Base-by-base conservation (phyloP, 371 early-diverging fungal genomes). In the Apophysomyces ossiformis region DNA sequence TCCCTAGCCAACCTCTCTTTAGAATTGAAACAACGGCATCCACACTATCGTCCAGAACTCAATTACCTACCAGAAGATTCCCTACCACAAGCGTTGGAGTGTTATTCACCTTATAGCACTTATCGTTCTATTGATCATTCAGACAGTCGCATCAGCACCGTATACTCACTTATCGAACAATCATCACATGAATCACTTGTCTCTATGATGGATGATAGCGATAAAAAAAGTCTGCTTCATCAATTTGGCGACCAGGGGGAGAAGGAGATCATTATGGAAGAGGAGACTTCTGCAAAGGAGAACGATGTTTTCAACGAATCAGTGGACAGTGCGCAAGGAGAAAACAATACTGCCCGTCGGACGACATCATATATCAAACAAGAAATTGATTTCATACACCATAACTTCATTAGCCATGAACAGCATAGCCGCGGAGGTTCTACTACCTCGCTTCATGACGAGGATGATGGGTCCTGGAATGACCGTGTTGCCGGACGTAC, bases 1-100 rank as follows among this genome's bases (percentile, higher is more conserved):
- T 60, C 56, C 35, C 39, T 57, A 15, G 36, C 63, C 36, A 66
- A 67, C 44, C 37, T 44, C 4, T 38, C 43, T 50, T 21, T 46
- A 32, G 39, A 38, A 0, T 15, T 21, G 18, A 39, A 37, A 43
- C 63, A 32, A 9, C 59, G 12, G 50, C 54, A 21, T 32, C 21
- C 58, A 26, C 36, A 46, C 15, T 36, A n/a, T 57, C 57, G 15
- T 37, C 32, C 35, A 35, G 57, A 37, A 46, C 16, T 16, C 36
- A 18, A 13, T 21, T 56, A n/a, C 41, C 2, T 5, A 16, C 37
- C 12, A 32, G 37, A 43, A 41, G 39, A 37, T 15, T 26, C 26
- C 18, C 12, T 57, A 11, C 16, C 9, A 35, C 62, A 21, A 57
- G 57, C 64, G 21, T 36, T 57, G 57, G 54, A 16, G 2, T 21